phyloP scores from a whole-genome alignment of 192 early-diverging fungal species.

The Gorgonomyces haynaldii region DNA sequence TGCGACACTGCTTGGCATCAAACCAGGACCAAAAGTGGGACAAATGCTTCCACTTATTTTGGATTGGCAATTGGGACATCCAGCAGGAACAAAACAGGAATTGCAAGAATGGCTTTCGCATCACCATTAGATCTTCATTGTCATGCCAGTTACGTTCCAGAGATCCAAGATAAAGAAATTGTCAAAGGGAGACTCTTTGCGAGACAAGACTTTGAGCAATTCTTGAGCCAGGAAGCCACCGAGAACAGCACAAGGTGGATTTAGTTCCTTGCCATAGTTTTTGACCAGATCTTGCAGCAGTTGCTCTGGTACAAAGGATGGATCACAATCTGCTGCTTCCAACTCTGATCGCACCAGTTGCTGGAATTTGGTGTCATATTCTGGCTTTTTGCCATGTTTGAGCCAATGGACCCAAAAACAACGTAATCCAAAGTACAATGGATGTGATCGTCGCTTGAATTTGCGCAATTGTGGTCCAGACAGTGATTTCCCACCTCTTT shows the following conservation, averaged over 20 bases:
- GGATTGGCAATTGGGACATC: conserved; percentile 73
- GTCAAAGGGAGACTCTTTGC: conserved; percentile 67
- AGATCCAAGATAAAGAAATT: too few species aligned
- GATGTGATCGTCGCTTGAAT: conserved; percentile 13
- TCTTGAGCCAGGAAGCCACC: conserved; percentile 86
- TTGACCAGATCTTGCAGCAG: conserved; percentile 32
- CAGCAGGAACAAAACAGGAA: conserved; percentile 40
- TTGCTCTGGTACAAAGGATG: conserved; percentile 27
- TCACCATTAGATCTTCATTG: too few species aligned
- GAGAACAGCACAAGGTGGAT: conserved; percentile 70
- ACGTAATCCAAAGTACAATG: conserved; percentile 20
- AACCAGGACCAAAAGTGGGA: conserved; percentile 60
- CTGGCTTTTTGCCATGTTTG: not conserved
- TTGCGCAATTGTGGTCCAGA: conserved; percentile 9
- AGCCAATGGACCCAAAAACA: not conserved
- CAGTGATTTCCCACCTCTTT: conserved; percentile 2
- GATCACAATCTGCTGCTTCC: conserved; percentile 8
- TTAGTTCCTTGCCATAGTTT: conserved; percentile 52
- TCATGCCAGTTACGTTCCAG: too few species aligned
- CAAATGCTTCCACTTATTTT: conserved; percentile 55
- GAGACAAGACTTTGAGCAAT: conserved; percentile 71
- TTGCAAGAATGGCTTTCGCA: not conserved
- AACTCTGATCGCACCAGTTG: too few species aligned
- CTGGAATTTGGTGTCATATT: not conserved
- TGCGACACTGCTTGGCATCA: conserved; percentile 46